phyloP scores from a whole-genome alignment of 768 basidiomycete genomes.

The Rhodosporidiobolus odoratus region DNA sequence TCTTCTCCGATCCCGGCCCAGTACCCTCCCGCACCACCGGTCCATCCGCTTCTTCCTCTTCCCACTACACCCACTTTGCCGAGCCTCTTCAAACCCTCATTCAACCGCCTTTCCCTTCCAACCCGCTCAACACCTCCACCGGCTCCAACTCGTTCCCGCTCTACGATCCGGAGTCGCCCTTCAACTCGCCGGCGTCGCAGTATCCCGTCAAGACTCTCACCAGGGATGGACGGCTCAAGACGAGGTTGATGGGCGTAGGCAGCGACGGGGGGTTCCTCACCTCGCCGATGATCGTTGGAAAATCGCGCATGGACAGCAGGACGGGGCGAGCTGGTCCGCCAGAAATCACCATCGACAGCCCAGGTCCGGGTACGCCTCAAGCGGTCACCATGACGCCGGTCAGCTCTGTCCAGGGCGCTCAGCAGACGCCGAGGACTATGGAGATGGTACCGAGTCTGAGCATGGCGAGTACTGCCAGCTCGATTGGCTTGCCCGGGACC shows the following conservation, averaged over 20 bases:
- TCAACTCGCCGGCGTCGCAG: conserved; percentile 24
- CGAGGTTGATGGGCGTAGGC: conserved; percentile 42
- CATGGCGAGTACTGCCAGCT: conserved; percentile 22
- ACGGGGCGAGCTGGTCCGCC: conserved; percentile 12
- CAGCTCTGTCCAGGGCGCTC: conserved; percentile 15
- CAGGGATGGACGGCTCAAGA: conserved; percentile 40
- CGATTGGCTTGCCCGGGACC: not conserved
- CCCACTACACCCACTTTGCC: conserved; percentile 30
- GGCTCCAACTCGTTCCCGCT: conserved; percentile 14
- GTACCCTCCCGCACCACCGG: conserved; percentile 21
- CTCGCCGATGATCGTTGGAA: conserved; percentile 36
- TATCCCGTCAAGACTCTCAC: conserved; percentile 17
- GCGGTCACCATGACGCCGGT: conserved; percentile 7
- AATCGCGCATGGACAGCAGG: conserved; percentile 21
- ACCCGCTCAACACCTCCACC: conserved; percentile 3
- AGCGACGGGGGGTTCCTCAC: conserved; percentile 43
- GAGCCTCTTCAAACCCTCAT: not conserved
- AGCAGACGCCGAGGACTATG: not conserved
- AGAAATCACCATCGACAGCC: conserved; percentile 35
- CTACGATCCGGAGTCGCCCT: conserved; percentile 40
- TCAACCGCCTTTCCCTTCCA: not conserved
- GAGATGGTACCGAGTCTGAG: conserved; percentile 28
- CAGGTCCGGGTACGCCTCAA: conserved; percentile 6
- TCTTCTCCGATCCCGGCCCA: conserved; percentile 31
- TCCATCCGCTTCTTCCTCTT: conserved; percentile 9